phyloP scores from a whole-genome alignment of 1,284 basidiomycete species.

The Amylostereum areolatum region DNA sequence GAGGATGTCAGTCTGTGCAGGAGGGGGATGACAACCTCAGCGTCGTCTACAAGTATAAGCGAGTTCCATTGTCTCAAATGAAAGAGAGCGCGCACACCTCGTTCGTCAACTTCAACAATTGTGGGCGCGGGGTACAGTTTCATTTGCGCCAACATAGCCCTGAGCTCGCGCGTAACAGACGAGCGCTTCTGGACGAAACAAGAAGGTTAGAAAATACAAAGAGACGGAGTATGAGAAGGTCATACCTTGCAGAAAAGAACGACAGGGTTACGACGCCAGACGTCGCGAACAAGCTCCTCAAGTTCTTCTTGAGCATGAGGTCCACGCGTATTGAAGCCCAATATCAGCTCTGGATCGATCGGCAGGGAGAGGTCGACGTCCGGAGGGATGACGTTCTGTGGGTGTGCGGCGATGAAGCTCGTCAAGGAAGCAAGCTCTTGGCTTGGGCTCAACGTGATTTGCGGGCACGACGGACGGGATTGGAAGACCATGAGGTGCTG shows the following conservation, averaged over 20 bases:
- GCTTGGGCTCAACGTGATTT: constrained; percentile 40
- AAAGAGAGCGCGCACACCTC: constrained; percentile 34
- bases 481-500: background rate
- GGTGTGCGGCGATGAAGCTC: constrained; percentile 71
- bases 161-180: constrained; percentile 61
- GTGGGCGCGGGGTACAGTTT: constrained; percentile 62
- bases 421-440: constrained; percentile 79
- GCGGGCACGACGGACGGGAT: constrained; percentile 18
- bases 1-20: constrained; percentile 50
- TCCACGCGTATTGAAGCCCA: constrained; percentile 76
- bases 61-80: background rate
- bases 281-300: constrained; percentile 29
- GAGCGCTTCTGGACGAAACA: constrained; percentile 45
- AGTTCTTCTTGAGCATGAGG: constrained; percentile 32
- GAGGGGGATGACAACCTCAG: constrained; percentile 36
- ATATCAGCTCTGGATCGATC: constrained; percentile 72
- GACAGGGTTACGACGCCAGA: constrained; percentile 71
- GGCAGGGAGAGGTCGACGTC: constrained; percentile 58
- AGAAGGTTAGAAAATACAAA: no score
- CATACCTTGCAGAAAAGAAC: constrained; percentile 74
- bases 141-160: constrained; percentile 52
- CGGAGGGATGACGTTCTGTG: constrained; percentile 72
- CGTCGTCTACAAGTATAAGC: constrained; percentile 31
- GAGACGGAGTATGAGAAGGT: background rate
- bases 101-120: constrained; percentile 69